Percentiles rank a stretch among this genome's conserved stretches.
Conservation (phyloP, 371 early-diverging fungal species). For the Rhizomucor miehei region DNA sequence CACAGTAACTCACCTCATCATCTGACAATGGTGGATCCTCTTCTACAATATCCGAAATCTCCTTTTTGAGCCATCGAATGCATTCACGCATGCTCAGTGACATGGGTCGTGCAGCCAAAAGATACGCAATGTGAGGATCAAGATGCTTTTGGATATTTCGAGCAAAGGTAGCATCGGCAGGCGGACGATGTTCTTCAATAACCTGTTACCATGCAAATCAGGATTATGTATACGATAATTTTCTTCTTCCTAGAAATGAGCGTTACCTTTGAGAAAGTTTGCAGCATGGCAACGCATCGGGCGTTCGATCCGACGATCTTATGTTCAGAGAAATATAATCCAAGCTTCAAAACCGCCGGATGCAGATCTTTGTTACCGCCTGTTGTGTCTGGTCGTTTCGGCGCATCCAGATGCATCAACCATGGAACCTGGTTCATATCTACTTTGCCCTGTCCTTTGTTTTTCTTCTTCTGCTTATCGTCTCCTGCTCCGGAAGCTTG, state of each 20-base stretch:
- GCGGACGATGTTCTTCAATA: slow-evolving; percentile 89
- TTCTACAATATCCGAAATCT: slow-evolving; percentile 67
- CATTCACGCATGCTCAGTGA: slow-evolving; percentile 94
- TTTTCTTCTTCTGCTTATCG: slow-evolving; percentile 39
- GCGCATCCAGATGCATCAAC: slow-evolving; percentile 66
- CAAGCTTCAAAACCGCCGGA: slow-evolving; percentile 84
- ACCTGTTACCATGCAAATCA: slow-evolving; percentile 48
- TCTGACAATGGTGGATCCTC: slow-evolving; percentile 69
- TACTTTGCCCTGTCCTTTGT: slow-evolving; percentile 21
- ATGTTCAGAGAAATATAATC: slow-evolving; percentile 82
- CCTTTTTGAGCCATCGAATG: slow-evolving; percentile 88
- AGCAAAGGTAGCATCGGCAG: slow-evolving; percentile 77
- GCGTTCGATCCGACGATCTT: slow-evolving; percentile 92
- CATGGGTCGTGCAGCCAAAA: slow-evolving; percentile 81
- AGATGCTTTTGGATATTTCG: slow-evolving; percentile 83
- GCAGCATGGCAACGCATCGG: slow-evolving; percentile 81
- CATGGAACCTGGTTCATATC: slow-evolving; percentile 60
- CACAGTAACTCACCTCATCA: slow-evolving; percentile 56
- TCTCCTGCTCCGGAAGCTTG: slow-evolving; percentile 15
- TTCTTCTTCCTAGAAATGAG: too few species aligned
- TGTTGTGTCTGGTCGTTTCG: slow-evolving; percentile 52
- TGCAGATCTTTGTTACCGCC: slow-evolving; percentile 69
- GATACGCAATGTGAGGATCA: slow-evolving; percentile 87
- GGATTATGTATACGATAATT: neutral
- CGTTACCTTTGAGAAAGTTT: slow-evolving; percentile 82